Evolutionary conservation across 2,329 filamentous ascomycete genomes (phyloP).

Genomic region (Geosmithia putterillii): DNA sequence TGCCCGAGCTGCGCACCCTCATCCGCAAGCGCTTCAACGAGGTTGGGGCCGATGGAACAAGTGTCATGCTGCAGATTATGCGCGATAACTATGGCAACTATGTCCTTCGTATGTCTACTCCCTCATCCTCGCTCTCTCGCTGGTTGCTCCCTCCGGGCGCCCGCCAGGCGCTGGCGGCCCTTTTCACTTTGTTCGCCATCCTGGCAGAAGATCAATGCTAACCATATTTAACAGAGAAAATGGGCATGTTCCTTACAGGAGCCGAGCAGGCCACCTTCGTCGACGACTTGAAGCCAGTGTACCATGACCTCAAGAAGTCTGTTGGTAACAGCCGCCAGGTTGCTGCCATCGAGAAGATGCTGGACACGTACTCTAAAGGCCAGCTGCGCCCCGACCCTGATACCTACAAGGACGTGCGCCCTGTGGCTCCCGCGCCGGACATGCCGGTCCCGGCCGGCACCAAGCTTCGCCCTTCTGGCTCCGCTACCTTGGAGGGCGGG

Average conservation of each 20-base stretch:
- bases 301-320: constrained; percentile 49
- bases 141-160: background rate
- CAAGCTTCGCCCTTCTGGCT: too few species aligned
- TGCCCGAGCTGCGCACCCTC: constrained; percentile 52
- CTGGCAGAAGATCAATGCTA: constrained; percentile 9
- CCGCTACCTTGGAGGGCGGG: too few species aligned
- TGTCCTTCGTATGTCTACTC: constrained; percentile 70
- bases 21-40: constrained; percentile 55
- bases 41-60: constrained; percentile 50
- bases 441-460: constrained; percentile 28
- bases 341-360: constrained; percentile 20
- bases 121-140: background rate
- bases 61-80: constrained; percentile 64
- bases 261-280: constrained; percentile 47
- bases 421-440: constrained; percentile 30
- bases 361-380: constrained; percentile 13
- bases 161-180: background rate
- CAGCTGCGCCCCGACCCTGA: constrained; percentile 22
- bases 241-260: constrained; percentile 52
- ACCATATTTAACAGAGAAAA: constrained; percentile 60
- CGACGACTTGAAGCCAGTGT: constrained; percentile 50
- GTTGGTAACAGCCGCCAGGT: constrained; percentile 48
- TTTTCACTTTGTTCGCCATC: constrained; percentile 5
- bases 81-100: constrained; percentile 93
- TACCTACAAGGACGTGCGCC: constrained; percentile 3